Evolutionary conservation across 345 rosid genomes (phyloP).

Genomic region (Nephelium lappaceum): DNA sequence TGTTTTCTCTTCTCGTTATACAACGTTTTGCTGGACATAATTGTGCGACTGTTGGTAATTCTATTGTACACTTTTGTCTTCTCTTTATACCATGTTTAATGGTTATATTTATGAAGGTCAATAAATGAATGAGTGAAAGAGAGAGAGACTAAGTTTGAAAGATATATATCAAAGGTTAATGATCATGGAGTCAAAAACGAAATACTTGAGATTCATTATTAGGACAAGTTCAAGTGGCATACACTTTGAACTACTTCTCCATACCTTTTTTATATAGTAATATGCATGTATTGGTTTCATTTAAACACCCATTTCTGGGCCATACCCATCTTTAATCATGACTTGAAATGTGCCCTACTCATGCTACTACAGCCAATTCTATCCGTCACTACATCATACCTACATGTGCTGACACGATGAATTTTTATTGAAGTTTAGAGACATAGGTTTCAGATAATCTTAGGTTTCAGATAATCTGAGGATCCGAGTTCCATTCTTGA

Average conservation of each 20-base stretch:
- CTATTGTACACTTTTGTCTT: too few relatives aligned
- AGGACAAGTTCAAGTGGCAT: conserved; percentile 28
- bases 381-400: conserved; percentile 4
- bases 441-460: background rate
- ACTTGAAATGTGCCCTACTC: background rate
- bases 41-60: too few relatives aligned
- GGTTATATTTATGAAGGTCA: too few relatives aligned
- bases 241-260: conserved; percentile 18
- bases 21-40: too few relatives aligned
- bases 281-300: background rate
- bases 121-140: background rate
- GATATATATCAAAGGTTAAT: too few relatives aligned
- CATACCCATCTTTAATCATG: conserved; percentile 11
- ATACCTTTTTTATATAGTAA: background rate
- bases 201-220: conserved; percentile 1
- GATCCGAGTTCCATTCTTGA: background rate
- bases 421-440: background rate
- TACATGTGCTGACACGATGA: background rate
- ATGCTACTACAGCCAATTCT: background rate
- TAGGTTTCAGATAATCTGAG: background rate
- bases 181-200: conserved; percentile 10
- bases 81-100: too few relatives aligned
- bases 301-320: conserved; percentile 3
- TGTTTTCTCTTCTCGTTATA: background rate
- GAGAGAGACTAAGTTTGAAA: background rate